Percentiles rank a stretch among this genome's conserved stretches.
phyloP scores from a whole-genome alignment of 768 basidiomycete genomes.

The Mrakia gelida region DNA sequence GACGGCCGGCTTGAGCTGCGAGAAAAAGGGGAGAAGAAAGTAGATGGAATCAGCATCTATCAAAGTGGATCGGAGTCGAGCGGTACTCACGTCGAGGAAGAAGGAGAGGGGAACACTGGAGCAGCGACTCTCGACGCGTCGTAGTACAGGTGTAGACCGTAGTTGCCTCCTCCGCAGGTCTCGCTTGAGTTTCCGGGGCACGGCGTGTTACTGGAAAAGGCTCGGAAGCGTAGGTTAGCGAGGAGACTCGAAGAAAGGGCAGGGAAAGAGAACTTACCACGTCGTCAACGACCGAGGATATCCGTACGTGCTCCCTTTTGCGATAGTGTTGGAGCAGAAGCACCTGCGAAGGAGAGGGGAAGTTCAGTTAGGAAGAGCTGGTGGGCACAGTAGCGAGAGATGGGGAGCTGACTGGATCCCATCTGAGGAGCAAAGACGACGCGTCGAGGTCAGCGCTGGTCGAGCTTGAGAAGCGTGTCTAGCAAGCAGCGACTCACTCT shows the following conservation, averaged over 20 bases:
- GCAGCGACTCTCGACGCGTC: background rate
- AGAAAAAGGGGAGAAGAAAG: no score
- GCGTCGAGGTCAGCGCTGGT: background rate
- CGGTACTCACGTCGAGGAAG: background rate
- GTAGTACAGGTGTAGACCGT: background rate
- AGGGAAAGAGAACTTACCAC: background rate
- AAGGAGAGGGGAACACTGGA: background rate
- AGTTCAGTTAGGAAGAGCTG: background rate
- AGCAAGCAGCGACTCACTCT: background rate
- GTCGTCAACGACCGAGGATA: background rate
- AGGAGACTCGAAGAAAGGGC: background rate
- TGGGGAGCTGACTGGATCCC: background rate
- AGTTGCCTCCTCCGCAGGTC: background rate
- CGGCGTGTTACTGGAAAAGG: background rate
- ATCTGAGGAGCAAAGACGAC: background rate
- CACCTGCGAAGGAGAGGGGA: background rate
- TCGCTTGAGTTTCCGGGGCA: background rate
- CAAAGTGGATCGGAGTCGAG: no score
- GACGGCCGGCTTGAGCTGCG: background rate
- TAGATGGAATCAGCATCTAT: background rate
- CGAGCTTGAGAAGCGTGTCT: background rate
- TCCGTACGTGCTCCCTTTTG: background rate
- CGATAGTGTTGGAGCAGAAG: background rate
- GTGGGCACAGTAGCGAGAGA: background rate
- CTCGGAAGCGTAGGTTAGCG: background rate